A percentile compares a stretch with the other conserved stretches of the same genome.
Evolutionary conservation across 2,329 filamentous ascomycete species (phyloP).

Genomic region (Aspergillus caelatus): DNA sequence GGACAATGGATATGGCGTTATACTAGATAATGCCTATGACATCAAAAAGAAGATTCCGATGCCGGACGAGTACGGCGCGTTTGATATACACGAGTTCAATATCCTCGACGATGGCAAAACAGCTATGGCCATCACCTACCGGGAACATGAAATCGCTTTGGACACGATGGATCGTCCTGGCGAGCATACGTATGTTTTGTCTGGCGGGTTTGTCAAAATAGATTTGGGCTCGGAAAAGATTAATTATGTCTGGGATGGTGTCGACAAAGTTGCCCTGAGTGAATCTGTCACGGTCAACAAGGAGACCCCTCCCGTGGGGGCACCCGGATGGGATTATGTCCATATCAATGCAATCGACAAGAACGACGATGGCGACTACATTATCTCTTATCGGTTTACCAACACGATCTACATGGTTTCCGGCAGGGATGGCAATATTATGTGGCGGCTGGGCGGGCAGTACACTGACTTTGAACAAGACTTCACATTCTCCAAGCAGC

Average conservation of each 20-base stretch:
- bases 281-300: constrained; percentile 16
- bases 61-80: constrained; percentile 25
- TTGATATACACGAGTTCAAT: constrained; percentile 46
- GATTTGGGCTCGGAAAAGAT: constrained; percentile 34
- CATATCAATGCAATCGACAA: constrained; percentile 46
- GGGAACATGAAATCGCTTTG: constrained; percentile 26
- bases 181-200: constrained; percentile 29
- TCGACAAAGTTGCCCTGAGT: constrained; percentile 30
- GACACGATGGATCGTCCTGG: constrained; percentile 26
- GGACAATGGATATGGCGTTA: constrained; percentile 48
- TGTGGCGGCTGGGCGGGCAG: constrained; percentile 42
- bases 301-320: constrained; percentile 9
- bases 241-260: constrained; percentile 40
- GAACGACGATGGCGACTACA: constrained; percentile 39
- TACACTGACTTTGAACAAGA: constrained; percentile 32
- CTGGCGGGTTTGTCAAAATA: constrained; percentile 38
- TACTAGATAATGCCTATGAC: constrained; percentile 51
- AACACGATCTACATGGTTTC: constrained; percentile 43
- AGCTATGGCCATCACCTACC: constrained; percentile 30
- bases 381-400: constrained; percentile 43
- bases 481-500: constrained; percentile 40
- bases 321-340: constrained; percentile 38
- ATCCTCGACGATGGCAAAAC: constrained; percentile 34
- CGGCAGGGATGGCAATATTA: constrained; percentile 34
- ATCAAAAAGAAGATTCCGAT: constrained; percentile 44